Evolutionary conservation across 768 basidiomycete genomes (phyloP), one percentile per base, ranked within the genome.

Genomic region (Omphalotus guepiniiformis): DNA sequence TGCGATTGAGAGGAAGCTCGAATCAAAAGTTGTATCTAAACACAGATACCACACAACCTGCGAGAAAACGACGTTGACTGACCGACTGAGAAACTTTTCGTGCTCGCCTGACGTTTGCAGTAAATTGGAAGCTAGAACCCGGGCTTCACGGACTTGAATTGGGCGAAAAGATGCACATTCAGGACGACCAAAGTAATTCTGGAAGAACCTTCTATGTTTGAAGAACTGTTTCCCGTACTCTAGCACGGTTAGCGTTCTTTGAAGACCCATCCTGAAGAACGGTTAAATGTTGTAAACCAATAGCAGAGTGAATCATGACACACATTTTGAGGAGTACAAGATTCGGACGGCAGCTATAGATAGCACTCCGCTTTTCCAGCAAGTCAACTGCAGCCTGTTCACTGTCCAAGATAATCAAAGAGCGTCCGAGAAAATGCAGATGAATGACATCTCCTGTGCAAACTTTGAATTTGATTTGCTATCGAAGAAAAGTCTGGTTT

Each of bases 301-400:
- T 42, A 11, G 11, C 11, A 34, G n/a, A 34, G 30, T n/a, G 30
- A 11, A 11, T 11, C 30, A 34, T 34, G 11, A 34, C 30, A n/a
- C 11, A 34, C 30, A 34, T 11, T 52, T 41, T 30, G 49, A 55
- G 3, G 4, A 49, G 26, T 0, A 62, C 57, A 39, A 70, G 52
- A n/a, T 16, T 52, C n/a, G 58, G 58, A 26, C 63, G 42, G 35
- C 58, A 56, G 11, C 58, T 58, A 47, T 64, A 63, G 4, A 58
- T 53, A 18, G 51, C 40, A 15, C 56, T 53, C 9, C 59, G 45
- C 42, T 61, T 61, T 7, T 53, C 52, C 4, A 53, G 43, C 34
- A 54, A 37, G 34, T 53, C 52, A 19, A 26, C 26, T 11, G 50
- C 52, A 22, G 43, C 49, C 23, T 51, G 36, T 15, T 26, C 23